Base-by-base conservation (phyloP, 768 basidiomycete genomes). In the Collybia nuda region DNA sequence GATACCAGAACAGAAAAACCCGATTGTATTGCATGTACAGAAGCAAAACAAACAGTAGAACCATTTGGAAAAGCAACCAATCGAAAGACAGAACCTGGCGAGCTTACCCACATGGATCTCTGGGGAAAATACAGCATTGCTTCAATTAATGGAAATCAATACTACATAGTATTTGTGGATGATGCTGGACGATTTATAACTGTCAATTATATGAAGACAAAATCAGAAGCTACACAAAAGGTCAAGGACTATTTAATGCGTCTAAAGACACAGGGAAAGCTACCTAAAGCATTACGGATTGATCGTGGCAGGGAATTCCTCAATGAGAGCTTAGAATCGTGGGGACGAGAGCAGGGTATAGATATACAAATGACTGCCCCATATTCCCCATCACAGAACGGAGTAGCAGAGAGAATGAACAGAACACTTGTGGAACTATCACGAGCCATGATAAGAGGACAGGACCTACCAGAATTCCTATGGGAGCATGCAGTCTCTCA, bases 401-500 rank as follows among this genome's bases (percentile, higher is more conserved):
- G 73, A 1, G 48, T 68, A 6, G 64, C 70, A 4, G 62, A 73
- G 42, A 39, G 60, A 8, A 52, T 59, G 6, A 73, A 69, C 48
- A 48, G 63, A 15, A 67, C 61, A 0, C 19, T 62, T 6, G 39
- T 43, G 24, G 42, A 43, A 28, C 12, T 43, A 19, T 21, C 22
- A 4, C 6, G 22, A 14, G 42, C 24, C 9, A 43, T 43, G 42
- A 26, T 43, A 2, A 58, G 68, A 29, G 62, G 50, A 43, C 9
- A 29, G 2, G 24, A 44, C 22, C 28, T 46, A 8, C 45, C 29
- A 5, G 14, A 46, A 35, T 46, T 46, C 35, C 15, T 46, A 12
- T 46, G 45, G 45, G 45, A 46, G 35, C 22, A 35, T 2, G 45
- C 45, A 6, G 21, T 32, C 6, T 14, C 35, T 2, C 45, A 47